Evolutionary conservation across 495 filamentous ascomycete genomes (phyloP).

Genomic region (Xylaria bambusicola): DNA sequence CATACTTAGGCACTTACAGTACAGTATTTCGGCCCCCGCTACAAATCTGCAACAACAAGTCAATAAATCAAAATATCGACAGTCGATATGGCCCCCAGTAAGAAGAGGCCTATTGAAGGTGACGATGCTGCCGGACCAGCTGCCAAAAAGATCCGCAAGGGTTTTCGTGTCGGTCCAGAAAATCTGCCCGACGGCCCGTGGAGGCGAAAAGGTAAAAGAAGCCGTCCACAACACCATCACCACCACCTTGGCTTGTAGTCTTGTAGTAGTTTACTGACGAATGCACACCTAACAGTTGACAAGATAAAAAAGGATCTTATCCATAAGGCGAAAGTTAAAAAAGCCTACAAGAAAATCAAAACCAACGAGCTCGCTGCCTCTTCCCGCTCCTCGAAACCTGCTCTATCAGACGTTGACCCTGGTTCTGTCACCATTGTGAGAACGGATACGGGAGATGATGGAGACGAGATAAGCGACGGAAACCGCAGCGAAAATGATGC

Average conservation of each 20-base stretch:
- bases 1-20: too few species aligned
- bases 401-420: background rate
- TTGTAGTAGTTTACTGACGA: too few species aligned
- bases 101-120: constrained; percentile 59
- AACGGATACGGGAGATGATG: background rate
- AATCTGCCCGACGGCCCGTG: constrained; percentile 92
- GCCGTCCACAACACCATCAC: too few species aligned
- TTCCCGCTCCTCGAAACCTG: constrained; percentile 19
- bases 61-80: too few species aligned
- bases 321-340: constrained; percentile 91
- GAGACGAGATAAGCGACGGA: background rate
- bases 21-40: too few species aligned
- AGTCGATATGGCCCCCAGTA: constrained; percentile 55
- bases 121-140: constrained; percentile 41
- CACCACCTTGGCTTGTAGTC: too few species aligned
- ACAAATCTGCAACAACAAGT: too few species aligned
- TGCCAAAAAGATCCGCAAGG: constrained; percentile 51
- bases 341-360: constrained; percentile 87
- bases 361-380: constrained; percentile 50
- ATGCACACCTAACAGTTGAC: constrained; percentile 59
- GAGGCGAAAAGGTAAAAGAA: constrained; percentile 74
- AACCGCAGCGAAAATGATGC: constrained; percentile 15
- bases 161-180: constrained; percentile 78
- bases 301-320: constrained; percentile 93
- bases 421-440: constrained; percentile 12